Conservation (phyloP, 495 filamentous ascomycete genomes). For the Trichoderma parareesei region DNA sequence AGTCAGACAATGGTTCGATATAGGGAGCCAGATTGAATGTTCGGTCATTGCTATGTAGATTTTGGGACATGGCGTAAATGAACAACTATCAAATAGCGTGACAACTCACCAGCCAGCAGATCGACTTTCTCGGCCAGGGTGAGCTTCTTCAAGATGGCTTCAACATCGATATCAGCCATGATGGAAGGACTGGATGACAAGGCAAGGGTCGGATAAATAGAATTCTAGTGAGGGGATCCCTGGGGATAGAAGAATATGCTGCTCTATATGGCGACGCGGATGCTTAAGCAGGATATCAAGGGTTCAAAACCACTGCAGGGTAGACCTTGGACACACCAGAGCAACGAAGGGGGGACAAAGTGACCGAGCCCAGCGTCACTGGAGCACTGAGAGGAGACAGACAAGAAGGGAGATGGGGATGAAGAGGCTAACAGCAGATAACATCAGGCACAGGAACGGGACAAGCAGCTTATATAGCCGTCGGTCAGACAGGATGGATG, state of each 20-base stretch:
- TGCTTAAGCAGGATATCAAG: too few species aligned
- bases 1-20: slow-evolving; percentile 13
- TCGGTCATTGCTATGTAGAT: background rate
- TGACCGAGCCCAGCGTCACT: too few species aligned
- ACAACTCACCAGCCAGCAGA: slow-evolving; percentile 45
- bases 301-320: too few species aligned
- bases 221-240: background rate
- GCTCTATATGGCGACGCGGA: too few species aligned
- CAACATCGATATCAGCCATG: slow-evolving; percentile 55
- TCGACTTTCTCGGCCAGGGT: slow-evolving; percentile 54
- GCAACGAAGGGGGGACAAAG: too few species aligned
- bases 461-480: background rate
- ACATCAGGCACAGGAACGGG: background rate
- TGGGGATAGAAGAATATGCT: too few species aligned
- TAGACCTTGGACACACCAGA: too few species aligned
- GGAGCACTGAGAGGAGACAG: background rate
- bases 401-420: background rate
- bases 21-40: background rate
- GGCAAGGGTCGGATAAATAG: background rate
- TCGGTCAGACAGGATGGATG: background rate
- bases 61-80: background rate
- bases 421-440: background rate
- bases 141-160: slow-evolving; percentile 53
- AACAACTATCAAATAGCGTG: too few species aligned
- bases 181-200: background rate